Percentiles rank a stretch among this genome's conserved stretches.
phyloP scores from a whole-genome alignment of 305 asterid genomes.

The Fraxinus latifolia region DNA sequence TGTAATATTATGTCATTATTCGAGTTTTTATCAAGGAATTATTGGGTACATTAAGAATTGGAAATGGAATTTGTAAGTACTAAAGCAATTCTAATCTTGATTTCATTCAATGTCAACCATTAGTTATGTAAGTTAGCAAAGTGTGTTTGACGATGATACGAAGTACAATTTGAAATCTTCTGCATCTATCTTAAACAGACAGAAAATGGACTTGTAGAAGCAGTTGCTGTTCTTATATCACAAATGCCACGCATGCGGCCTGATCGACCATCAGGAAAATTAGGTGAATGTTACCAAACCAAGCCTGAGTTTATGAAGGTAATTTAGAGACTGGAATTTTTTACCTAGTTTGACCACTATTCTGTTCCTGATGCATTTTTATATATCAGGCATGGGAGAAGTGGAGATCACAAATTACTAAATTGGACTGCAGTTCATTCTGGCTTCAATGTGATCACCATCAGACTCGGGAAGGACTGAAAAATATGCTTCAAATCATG shows the following conservation, averaged over 20 bases:
- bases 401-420: constrained; percentile 87
- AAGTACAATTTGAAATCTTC: constrained; percentile 20
- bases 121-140: constrained; percentile 6
- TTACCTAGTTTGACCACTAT: constrained; percentile 3
- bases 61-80: not conserved
- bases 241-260: constrained; percentile 88
- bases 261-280: constrained; percentile 46
- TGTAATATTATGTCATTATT: not conserved
- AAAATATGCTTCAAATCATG: constrained; percentile 83
- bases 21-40: not conserved
- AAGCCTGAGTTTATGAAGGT: constrained; percentile 96
- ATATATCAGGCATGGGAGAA: constrained; percentile 89
- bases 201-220: constrained; percentile 95
- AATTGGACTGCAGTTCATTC: constrained; percentile 80
- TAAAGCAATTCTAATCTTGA: not conserved
- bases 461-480: constrained; percentile 71
- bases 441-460: constrained; percentile 92
- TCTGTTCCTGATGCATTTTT: constrained; percentile 18
- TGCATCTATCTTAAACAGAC: constrained; percentile 50
- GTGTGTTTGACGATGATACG: not conserved
- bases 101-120: constrained; percentile 16
- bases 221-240: constrained; percentile 82
- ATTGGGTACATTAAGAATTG: not conserved
- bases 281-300: constrained; percentile 70
- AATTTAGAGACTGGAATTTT: constrained; percentile 21